phyloP scores from a whole-genome alignment of 2,329 filamentous ascomycete species.

The Aspergillus fumigatus region DNA sequence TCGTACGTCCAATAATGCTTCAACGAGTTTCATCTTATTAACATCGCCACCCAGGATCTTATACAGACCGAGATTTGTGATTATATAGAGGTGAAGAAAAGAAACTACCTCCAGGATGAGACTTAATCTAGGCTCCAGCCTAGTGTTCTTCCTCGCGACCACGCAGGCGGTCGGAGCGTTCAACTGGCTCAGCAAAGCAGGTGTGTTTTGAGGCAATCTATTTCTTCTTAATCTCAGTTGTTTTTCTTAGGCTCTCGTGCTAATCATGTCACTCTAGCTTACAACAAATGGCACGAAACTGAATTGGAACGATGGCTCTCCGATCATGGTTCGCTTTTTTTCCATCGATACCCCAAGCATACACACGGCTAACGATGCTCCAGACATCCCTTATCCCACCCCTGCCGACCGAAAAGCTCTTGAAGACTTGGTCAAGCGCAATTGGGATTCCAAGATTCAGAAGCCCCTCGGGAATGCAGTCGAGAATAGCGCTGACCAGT shows the following conservation, averaged over 20 bases:
- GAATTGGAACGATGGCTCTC: constrained; percentile 96
- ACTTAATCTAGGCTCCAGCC: constrained; percentile 62
- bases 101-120: constrained; percentile 61
- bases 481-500: constrained; percentile 69
- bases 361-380: not conserved
- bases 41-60: not conserved
- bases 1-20: not conserved
- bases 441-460: constrained; percentile 79
- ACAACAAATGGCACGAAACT: constrained; percentile 98
- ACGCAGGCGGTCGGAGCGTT: constrained; percentile 63
- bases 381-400: constrained; percentile 78
- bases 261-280: constrained; percentile 54
- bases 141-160: constrained; percentile 68
- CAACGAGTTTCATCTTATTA: not conserved
- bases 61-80: not conserved
- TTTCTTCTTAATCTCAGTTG: not conserved
- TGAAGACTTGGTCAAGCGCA: constrained; percentile 80
- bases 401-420: constrained; percentile 90
- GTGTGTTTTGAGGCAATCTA: constrained; percentile 50
- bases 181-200: constrained; percentile 80
- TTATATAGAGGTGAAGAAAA: not conserved
- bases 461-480: constrained; percentile 71
- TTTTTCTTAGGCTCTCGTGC: not conserved
- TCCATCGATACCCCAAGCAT: not conserved
- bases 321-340: constrained; percentile 57